phyloP scores from a whole-genome alignment of 306 rosid species.

The Crotalaria pallida region DNA sequence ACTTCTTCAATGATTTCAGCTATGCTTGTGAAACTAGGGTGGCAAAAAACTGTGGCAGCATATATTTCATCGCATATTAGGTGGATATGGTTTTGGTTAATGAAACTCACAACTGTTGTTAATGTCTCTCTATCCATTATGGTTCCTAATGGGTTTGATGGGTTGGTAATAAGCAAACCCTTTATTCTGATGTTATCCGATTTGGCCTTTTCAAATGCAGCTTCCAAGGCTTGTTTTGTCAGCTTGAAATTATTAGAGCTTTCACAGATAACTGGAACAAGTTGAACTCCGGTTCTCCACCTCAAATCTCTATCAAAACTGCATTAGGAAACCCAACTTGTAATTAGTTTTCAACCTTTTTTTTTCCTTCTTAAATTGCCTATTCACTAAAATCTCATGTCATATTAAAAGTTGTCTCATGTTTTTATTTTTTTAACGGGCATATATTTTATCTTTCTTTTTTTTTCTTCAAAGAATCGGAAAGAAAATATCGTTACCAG shows the following conservation, averaged over 20 bases:
- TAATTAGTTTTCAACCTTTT: too few species aligned
- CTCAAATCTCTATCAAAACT: constrained; percentile 86
- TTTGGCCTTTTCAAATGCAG: constrained; percentile 55
- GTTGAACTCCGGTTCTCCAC: constrained; percentile 81
- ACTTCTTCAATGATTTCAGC: constrained; percentile 63
- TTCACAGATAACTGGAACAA: constrained; percentile 63
- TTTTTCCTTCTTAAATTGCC: too few species aligned
- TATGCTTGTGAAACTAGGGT: constrained; percentile 61
- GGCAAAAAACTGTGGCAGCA: constrained; percentile 72
- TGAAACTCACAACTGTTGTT: constrained; percentile 44
- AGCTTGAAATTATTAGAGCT: constrained; percentile 61
- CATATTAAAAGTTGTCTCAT: background rate
- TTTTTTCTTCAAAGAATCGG: too few species aligned
- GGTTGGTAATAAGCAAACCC: constrained; percentile 78
- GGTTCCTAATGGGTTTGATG: constrained; percentile 87
- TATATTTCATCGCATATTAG: constrained; percentile 72
- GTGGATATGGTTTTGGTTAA: constrained; percentile 67
- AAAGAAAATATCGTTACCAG: too few species aligned
- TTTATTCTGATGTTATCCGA: constrained; percentile 51
- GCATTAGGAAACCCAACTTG: constrained; percentile 17
- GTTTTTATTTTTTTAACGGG: too few species aligned
- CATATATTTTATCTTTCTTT: too few species aligned
- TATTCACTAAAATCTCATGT: too few species aligned
- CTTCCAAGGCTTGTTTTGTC: constrained; percentile 62
- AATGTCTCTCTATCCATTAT: constrained; percentile 55